Evolutionary conservation across 495 filamentous ascomycete genomes (phyloP), one percentile per base, ranked within the genome.

Genomic region (Aspergillus homomorphus): DNA sequence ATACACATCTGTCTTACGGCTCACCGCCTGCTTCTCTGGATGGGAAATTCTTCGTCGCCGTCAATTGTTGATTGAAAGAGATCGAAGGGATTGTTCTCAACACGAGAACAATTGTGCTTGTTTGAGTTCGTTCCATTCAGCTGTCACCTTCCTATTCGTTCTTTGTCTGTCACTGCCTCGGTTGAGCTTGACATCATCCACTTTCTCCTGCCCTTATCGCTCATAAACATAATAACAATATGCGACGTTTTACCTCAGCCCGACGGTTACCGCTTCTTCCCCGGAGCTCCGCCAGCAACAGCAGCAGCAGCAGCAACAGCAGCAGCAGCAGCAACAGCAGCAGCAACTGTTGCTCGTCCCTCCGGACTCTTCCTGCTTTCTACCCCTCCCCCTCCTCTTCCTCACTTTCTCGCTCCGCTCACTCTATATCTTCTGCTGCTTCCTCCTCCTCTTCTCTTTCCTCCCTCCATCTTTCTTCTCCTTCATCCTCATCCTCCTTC

Each of bases 401-500:
- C 4, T n/a, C 38, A 43, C 24, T 6, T 9, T 45, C 42, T 28
- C 8, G 18, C 41, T 45, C 23, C 42, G 15, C 20, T 45, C 18
- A 20, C 9, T 24, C 41, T 42, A 42, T 19, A 19, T 20, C 44
- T 46, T 10, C 18, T 48, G 6, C 45, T 48, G 18, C 64, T 45
- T 63, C 38, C 48, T 19, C 62, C 51, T 56, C 53, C 57, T 53
- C 45, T 48, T 57, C 21, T 51, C 49, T 48, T 56, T 62, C 58
- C 22, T 57, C 49, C 30, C 51, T 53, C 26, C 45, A 23, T 28
- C 48, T 46, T 51, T 53, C 46, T 38, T 58, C 45, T 54, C 45
- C 41, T 55, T 46, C 59, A 52, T 61, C 42, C 22, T 64, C 68
- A 55, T 24, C 56, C 61, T 66, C 65, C 63, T 64, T 66, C 57